Conservation (phyloP, 2,329 filamentous ascomycete genomes). For the Aaosphaeria pasadenensis region DNA sequence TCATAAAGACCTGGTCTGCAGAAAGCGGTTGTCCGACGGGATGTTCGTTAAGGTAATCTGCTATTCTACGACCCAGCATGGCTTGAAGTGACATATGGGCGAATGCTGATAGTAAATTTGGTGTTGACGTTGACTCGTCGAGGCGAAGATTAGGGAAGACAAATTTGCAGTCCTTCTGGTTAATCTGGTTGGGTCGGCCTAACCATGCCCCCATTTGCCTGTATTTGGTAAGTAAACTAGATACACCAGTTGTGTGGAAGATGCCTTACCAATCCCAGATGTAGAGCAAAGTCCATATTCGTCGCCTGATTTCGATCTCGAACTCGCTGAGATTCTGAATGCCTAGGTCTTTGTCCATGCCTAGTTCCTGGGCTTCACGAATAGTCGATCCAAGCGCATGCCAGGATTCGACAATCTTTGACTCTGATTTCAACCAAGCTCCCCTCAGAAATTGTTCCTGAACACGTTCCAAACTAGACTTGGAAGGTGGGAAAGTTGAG, state of each 20-base stretch:
- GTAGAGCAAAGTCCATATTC: constrained; percentile 47
- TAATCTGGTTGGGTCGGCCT: constrained; percentile 45
- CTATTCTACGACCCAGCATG: constrained; percentile 33
- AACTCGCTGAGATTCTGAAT: constrained; percentile 42
- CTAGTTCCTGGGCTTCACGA: constrained; percentile 49
- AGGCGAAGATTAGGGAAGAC: constrained; percentile 42
- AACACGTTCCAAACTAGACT: constrained; percentile 45
- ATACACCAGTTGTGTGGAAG: background rate
- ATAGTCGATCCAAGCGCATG: constrained; percentile 45
- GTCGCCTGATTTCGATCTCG: constrained; percentile 47
- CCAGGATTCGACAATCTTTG: constrained; percentile 49
- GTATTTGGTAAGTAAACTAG: background rate
- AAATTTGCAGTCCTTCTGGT: constrained; percentile 39
- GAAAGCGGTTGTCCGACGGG: constrained; percentile 13
- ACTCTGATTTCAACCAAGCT: constrained; percentile 48
- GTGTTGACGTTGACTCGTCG: constrained; percentile 28
- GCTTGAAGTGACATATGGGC: constrained; percentile 43
- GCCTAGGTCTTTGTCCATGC: constrained; percentile 38
- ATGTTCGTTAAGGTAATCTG: constrained; percentile 17
- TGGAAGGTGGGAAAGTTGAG: constrained; percentile 41
- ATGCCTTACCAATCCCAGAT: constrained; percentile 47
- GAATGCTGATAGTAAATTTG: constrained; percentile 43
- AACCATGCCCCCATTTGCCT: constrained; percentile 45
- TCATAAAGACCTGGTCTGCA: constrained; percentile 16
- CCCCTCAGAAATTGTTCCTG: constrained; percentile 51